phyloP scores from a whole-genome alignment of 768 basidiomycete genomes.

The Austroboletus eburneus region DNA sequence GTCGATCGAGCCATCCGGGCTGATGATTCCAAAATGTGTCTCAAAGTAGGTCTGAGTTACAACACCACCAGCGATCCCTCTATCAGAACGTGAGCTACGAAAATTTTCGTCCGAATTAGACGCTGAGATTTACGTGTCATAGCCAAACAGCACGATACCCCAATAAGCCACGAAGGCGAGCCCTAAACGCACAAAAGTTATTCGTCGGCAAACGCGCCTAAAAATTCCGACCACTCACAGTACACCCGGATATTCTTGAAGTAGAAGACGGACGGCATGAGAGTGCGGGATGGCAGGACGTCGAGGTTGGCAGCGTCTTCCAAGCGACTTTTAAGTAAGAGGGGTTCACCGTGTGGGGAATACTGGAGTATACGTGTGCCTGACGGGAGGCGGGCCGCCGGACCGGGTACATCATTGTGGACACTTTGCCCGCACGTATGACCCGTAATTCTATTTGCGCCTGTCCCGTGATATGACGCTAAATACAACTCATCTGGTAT shows the following conservation, averaged over 20 bases:
- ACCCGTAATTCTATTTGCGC: no score
- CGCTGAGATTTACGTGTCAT: slow-evolving; percentile 54
- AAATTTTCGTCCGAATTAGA: no score
- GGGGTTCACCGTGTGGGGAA: no score
- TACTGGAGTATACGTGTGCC: background rate
- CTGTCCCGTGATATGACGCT: no score
- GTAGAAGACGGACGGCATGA: slow-evolving; percentile 3
- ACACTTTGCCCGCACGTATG: no score
- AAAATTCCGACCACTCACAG: slow-evolving; percentile 37
- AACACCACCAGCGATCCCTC: slow-evolving; percentile 67
- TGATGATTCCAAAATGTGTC: slow-evolving; percentile 54
- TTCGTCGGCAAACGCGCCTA: background rate
- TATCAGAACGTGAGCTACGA: slow-evolving; percentile 15
- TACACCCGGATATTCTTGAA: slow-evolving; percentile 62
- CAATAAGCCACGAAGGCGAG: slow-evolving; percentile 71
- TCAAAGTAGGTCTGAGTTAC: slow-evolving; percentile 61
- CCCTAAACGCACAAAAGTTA: slow-evolving; percentile 37
- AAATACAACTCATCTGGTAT: no score
- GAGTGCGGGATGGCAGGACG: no score
- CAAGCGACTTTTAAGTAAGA: no score
- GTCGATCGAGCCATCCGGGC: slow-evolving; percentile 41
- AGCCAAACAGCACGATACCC: slow-evolving; percentile 82
- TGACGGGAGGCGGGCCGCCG: background rate
- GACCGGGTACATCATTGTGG: no score
- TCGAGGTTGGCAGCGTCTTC: no score